Conservation (phyloP, 805 yeast species). For the Tetrapisispora iriomotensis region DNA sequence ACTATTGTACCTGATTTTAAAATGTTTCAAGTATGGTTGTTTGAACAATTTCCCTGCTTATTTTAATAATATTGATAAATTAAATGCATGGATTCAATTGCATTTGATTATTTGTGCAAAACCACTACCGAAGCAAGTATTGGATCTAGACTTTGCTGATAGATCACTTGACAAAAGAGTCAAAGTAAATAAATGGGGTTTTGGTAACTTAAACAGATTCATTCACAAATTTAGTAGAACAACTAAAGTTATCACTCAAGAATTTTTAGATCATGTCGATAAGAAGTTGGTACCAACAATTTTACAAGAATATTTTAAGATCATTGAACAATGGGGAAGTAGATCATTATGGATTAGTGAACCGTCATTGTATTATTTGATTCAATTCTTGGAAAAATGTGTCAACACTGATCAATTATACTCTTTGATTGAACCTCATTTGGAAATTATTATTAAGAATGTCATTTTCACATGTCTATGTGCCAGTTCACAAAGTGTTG, state of each 20-base stretch:
- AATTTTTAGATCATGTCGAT: slow-evolving; percentile 47
- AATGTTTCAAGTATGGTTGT: slow-evolving; percentile 55
- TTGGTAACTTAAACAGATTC: slow-evolving; percentile 63
- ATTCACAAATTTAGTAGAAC: slow-evolving; percentile 52
- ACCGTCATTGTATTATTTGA: slow-evolving; percentile 52
- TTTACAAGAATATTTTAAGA: slow-evolving; percentile 48
- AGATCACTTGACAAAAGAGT: slow-evolving; percentile 41
- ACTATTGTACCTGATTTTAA: slow-evolving; percentile 52
- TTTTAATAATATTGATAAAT: slow-evolving; percentile 30
- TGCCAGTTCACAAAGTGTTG: slow-evolving; percentile 55
- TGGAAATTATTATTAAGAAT: slow-evolving; percentile 53
- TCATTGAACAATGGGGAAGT: slow-evolving; percentile 33
- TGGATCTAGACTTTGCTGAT: slow-evolving; percentile 39
- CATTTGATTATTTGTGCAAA: slow-evolving; percentile 51
- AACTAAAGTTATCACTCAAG: slow-evolving; percentile 34
- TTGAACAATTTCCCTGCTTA: slow-evolving; percentile 50
- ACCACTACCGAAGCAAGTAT: slow-evolving; percentile 43
- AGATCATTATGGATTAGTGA: slow-evolving; percentile 52
- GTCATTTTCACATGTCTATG: slow-evolving; percentile 70
- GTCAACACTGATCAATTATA: slow-evolving; percentile 49
- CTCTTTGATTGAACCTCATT: slow-evolving; percentile 52
- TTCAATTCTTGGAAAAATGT: slow-evolving; percentile 56
- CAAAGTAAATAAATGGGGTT: slow-evolving; percentile 84
- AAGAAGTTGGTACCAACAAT: slow-evolving; percentile 60
- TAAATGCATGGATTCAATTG: slow-evolving; percentile 53